These are phyloP conservation scores for Ophiostoma angusticollis DNA, from an alignment of 2,329 filamentous ascomycete genomes.

Conservation along the genomic window DNA sequence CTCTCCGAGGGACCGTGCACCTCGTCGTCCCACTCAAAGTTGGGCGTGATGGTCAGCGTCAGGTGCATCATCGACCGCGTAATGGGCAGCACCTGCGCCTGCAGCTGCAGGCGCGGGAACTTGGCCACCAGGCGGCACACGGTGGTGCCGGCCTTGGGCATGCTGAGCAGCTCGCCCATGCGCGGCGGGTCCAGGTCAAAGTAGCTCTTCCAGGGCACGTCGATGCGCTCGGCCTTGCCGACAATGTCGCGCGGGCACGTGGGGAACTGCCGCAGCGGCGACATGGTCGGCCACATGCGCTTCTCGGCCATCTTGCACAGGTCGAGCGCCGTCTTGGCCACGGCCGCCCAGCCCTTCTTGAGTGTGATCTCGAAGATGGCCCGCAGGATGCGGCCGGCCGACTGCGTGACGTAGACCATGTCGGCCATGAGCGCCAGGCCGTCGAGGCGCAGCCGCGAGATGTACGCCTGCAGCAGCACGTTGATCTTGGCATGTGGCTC, in stretches of 20 bases:
- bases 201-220: constrained; percentile 85
- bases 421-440: constrained; percentile 95
- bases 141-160: constrained; percentile 70
- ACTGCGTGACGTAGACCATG: constrained; percentile 97
- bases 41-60: constrained; percentile 82
- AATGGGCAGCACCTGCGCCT: constrained; percentile 88
- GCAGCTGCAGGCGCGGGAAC: constrained; percentile 84
- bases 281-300: constrained; percentile 99
- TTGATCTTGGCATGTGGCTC: constrained; percentile 98
- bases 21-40: constrained; percentile 88
- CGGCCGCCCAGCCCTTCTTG: constrained; percentile 90
- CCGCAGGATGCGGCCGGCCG: constrained; percentile 85
- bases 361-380: constrained; percentile 96
- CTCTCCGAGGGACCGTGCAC: constrained; percentile 79
- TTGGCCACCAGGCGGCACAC: constrained; percentile 82
- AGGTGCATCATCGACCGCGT: constrained; percentile 86
- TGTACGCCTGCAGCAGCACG: constrained; percentile 89
- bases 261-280: constrained; percentile 81
- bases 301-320: constrained; percentile 99
- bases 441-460: constrained; percentile 86
- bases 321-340: constrained; percentile 83
- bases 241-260: constrained; percentile 73
- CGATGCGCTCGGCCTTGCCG: constrained; percentile 85
- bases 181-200: constrained; percentile 93
- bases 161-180: constrained; percentile 86